Percentiles rank a stretch among this genome's conserved stretches.
phyloP scores from a whole-genome alignment of 495 filamentous ascomycete genomes.

The Aspergillus ostianus region DNA sequence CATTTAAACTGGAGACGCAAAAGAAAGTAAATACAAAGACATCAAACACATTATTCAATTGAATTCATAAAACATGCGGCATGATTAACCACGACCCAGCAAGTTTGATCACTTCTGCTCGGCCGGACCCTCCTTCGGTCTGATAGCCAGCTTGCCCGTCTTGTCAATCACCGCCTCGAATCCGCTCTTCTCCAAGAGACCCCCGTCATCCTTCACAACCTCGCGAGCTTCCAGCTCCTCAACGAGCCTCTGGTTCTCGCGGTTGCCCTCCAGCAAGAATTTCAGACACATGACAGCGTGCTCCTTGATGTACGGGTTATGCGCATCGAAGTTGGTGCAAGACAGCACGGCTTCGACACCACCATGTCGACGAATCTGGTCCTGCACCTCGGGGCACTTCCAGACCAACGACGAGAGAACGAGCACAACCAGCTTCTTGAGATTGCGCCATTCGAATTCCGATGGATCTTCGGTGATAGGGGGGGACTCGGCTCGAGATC shows the following conservation, averaged over 20 bases:
- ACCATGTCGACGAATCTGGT: conserved; percentile 76
- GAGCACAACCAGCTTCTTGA: conserved; percentile 87
- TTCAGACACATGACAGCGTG: conserved; percentile 88
- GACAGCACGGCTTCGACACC: conserved; percentile 82
- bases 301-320: conserved; percentile 88
- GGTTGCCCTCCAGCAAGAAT: conserved; percentile 81
- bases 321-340: conserved; percentile 81
- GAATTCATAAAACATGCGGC: neutral
- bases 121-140: conserved; percentile 27
- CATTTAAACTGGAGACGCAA: neutral
- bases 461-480: conserved; percentile 76
- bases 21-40: neutral
- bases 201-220: conserved; percentile 47
- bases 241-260: conserved; percentile 73
- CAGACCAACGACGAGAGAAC: conserved; percentile 81
- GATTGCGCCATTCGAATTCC: conserved; percentile 88
- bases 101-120: neutral
- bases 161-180: conserved; percentile 56
- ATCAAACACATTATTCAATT: neutral
- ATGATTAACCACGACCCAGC: neutral
- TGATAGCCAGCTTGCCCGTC: conserved; percentile 47
- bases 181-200: conserved; percentile 49
- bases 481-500: conserved; percentile 53
- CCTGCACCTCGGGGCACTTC: conserved; percentile 76
- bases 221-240: conserved; percentile 59